Conservation (phyloP, 805 yeast genomes). For the Starmerella kuoi region DNA sequence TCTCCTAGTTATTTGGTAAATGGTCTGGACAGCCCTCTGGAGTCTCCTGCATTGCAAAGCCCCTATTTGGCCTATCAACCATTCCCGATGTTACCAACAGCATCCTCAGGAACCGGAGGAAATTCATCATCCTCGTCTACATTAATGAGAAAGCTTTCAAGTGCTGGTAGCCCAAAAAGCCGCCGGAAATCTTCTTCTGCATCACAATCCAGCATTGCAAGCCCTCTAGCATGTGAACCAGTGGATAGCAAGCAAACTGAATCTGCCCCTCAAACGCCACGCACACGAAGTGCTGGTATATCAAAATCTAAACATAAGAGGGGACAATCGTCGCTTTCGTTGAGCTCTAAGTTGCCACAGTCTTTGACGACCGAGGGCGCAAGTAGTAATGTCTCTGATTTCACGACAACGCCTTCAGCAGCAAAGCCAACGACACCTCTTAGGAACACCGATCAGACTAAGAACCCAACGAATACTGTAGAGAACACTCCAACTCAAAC, state of each 20-base stretch:
- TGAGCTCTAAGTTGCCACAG: background rate
- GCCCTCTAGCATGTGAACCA: background rate
- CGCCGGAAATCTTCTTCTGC: constrained; percentile 8
- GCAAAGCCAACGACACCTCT: background rate
- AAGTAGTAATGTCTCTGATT: background rate
- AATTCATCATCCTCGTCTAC: background rate
- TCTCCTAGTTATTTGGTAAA: constrained; percentile 11
- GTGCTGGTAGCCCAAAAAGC: constrained; percentile 3
- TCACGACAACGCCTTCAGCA: background rate
- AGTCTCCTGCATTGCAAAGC: constrained; percentile 14
- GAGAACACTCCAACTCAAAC: background rate
- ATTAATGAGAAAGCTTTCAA: background rate
- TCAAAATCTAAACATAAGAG: constrained; percentile 1
- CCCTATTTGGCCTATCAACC: constrained; percentile 15
- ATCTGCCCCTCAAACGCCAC: constrained; percentile 6
- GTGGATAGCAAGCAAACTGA: too few species aligned
- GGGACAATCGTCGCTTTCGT: background rate
- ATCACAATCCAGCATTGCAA: constrained; percentile 3
- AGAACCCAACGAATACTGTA: background rate
- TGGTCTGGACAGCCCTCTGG: constrained; percentile 17
- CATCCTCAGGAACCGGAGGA: background rate
- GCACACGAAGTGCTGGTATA: background rate
- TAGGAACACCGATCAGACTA: background rate
- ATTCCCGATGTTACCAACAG: constrained; percentile 11
- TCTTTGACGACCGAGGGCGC: background rate